Percentiles rank a stretch among this genome's conserved stretches.
Conservation (phyloP, 257 asterid species). For the Solanum etuberosum region DNA sequence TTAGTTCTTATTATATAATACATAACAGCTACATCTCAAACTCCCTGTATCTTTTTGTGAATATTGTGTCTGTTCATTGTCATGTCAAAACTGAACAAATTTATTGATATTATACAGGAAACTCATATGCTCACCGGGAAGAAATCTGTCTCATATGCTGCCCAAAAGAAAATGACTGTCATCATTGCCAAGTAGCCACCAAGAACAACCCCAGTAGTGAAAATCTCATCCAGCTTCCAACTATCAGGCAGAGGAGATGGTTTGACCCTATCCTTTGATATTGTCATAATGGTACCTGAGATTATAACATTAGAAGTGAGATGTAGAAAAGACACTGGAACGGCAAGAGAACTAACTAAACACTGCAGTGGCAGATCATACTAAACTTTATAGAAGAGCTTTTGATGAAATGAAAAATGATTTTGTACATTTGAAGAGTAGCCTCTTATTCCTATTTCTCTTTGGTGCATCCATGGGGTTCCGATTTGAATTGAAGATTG, state of each 20-base stretch:
- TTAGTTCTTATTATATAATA: background rate
- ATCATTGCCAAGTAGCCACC: constrained; percentile 93
- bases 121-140: constrained; percentile 54
- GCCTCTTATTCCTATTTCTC: background rate
- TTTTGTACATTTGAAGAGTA: background rate
- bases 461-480: background rate
- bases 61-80: background rate
- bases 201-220: constrained; percentile 81
- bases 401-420: background rate
- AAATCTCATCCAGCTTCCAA: constrained; percentile 94
- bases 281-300: constrained; percentile 96
- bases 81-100: background rate
- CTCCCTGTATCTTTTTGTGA: background rate
- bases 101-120: background rate
- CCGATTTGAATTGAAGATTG: background rate
- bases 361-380: background rate
- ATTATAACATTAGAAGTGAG: background rate
- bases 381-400: background rate
- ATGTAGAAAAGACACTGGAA: background rate
- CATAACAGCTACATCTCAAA: background rate
- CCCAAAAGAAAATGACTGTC: constrained; percentile 98
- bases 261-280: constrained; percentile 90
- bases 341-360: background rate
- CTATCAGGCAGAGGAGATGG: constrained; percentile 98
- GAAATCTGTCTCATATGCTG: constrained; percentile 76